Base-by-base conservation (phyloP, 139 green algal genomes). In the Prasinococcaceae sp. region DNA sequence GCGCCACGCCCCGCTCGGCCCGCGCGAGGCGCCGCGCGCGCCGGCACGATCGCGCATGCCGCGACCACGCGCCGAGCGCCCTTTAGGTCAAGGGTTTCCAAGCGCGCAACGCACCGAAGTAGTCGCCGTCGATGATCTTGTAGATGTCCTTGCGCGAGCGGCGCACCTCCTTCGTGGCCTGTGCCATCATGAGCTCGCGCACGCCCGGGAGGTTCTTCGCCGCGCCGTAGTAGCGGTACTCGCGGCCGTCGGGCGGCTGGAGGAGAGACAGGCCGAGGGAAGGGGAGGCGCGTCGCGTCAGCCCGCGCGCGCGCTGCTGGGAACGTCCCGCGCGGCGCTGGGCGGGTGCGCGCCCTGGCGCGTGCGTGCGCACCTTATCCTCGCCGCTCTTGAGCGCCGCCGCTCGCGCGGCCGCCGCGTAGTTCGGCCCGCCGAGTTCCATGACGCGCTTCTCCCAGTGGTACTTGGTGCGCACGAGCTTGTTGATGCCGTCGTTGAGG, bases 401-500 rank as follows among this genome's bases (percentile, higher is more conserved):
- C 69, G 69, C 50, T 74, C 50, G 77, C 0, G 63, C 80, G 5
- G 60, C 66, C 51, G 81, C 80, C 24, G 72, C 71, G 52, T 97
- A 99, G 66, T 97, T 79, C 9, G 88, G 88, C 0, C 92, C 92
- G 0, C 88, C 90, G 16, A 99, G 76, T 68, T 98, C 79, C 20
- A 93, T 69, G 28, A 99, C 97, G 5, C 84, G 77, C 23, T 65
- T 67, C 69, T 98, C 92, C 92, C 92, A 99, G 71, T 94, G 85
- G 23, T 76, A 79, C 59, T 99, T 99, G 45, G 96, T 90, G 1
- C 87, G 69, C 1, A 98, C 93, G 0, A 99, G 76, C 66, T 98
- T 97, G 77, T 99, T 99, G 70, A 99, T 99, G 45, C 96, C 92
- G 49, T 99, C 92, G 52, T 99, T 99, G 5, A 99, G 63, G 53